Conservation (phyloP, 2,329 filamentous ascomycete species). For the Colletotrichum aenigma region DNA sequence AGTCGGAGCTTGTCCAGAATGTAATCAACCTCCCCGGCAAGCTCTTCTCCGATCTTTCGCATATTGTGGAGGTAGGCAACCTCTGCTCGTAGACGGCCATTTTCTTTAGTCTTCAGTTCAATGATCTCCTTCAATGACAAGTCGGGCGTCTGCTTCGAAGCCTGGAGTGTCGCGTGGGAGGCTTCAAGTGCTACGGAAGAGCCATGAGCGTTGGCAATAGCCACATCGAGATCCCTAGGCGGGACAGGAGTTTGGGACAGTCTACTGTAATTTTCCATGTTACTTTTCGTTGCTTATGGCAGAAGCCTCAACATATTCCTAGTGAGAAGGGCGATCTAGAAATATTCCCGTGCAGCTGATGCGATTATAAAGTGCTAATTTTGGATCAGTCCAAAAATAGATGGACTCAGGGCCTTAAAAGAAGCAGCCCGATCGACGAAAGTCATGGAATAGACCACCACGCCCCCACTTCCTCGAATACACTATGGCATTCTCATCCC, state of each 20-base stretch:
- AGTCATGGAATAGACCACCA: not conserved
- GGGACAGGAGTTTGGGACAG: not conserved
- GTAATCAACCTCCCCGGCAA: not conserved
- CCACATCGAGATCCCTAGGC: not conserved
- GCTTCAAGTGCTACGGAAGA: not conserved
- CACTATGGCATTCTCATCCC: not conserved
- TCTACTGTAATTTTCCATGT: not conserved
- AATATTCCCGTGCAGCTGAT: not conserved
- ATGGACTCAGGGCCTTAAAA: not conserved
- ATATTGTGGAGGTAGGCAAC: not conserved
- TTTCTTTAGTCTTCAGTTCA: not conserved
- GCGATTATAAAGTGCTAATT: not conserved
- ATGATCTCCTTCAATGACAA: not conserved
- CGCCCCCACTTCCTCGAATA: not conserved
- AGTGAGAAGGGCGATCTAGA: not conserved
- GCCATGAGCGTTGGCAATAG: not conserved
- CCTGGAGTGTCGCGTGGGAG: not conserved
- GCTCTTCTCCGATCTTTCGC: not conserved
- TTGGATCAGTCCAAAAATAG: not conserved
- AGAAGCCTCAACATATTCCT: not conserved
- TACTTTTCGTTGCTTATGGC: not conserved
- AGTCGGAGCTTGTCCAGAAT: not conserved
- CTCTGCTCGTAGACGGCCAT: not conserved
- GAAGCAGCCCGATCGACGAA: not conserved
- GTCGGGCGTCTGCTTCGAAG: not conserved